Percentiles rank a stretch among this genome's conserved stretches.
phyloP scores from a whole-genome alignment of 2,329 filamentous ascomycete genomes.

The Colletotrichum cordylinicola region DNA sequence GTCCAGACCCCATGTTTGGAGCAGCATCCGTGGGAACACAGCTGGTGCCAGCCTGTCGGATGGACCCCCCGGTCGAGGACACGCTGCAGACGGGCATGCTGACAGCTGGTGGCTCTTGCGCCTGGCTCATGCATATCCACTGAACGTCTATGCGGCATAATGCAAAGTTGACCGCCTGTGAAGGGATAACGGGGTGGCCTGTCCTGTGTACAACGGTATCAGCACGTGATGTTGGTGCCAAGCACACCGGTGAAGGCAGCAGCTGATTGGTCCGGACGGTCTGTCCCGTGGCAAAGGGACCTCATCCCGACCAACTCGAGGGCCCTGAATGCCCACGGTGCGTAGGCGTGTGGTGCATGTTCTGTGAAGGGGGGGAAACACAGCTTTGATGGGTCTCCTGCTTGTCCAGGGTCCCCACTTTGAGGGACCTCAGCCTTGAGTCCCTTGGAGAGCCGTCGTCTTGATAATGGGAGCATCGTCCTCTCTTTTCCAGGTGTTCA shows the following conservation, averaged over 20 bases:
- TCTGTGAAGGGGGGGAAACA: background rate
- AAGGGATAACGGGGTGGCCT: background rate
- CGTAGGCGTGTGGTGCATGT: background rate
- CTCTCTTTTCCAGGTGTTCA: background rate
- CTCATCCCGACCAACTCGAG: slow-evolving; percentile 10
- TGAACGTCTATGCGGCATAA: background rate
- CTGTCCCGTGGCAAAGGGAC: slow-evolving; percentile 8
- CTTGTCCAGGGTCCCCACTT: background rate
- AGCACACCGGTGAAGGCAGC: too few relatives aligned
- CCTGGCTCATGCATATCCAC: background rate
- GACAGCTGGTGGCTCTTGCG: background rate
- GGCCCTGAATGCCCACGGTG: background rate
- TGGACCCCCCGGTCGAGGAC: background rate
- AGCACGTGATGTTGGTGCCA: background rate
- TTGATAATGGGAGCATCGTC: background rate
- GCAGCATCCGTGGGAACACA: background rate
- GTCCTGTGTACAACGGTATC: background rate
- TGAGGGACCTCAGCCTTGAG: background rate
- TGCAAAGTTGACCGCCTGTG: background rate
- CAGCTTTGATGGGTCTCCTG: background rate
- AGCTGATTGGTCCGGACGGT: slow-evolving; percentile 17
- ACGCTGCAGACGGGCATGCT: background rate
- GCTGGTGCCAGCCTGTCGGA: background rate
- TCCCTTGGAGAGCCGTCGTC: background rate
- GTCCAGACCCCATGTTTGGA: background rate